Conservation (phyloP, 225 moss, liverwort and hornwort species). For the Polytrichum formosum region DNA sequence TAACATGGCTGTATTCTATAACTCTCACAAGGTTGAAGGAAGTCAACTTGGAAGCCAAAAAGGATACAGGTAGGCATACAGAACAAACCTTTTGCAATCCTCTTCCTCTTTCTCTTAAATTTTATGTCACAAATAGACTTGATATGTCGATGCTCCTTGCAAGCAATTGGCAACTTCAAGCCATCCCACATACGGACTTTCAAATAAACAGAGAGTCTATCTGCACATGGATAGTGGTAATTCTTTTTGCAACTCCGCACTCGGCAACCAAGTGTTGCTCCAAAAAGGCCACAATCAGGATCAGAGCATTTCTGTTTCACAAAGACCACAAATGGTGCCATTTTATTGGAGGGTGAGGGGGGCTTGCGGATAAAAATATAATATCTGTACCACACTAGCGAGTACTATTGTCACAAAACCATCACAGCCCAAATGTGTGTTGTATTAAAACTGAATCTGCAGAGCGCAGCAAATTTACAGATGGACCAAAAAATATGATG, state of each 20-base stretch:
- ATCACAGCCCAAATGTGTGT: too few species aligned
- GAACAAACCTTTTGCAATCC: conserved; percentile 16
- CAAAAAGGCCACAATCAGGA: conserved; percentile 67
- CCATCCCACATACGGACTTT: conserved; percentile 95
- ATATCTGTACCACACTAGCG: too few species aligned
- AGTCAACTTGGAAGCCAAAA: background rate
- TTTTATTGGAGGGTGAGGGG: too few species aligned
- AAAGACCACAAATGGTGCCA: conserved; percentile 7
- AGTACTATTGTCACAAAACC: too few species aligned
- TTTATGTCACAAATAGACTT: conserved; percentile 24
- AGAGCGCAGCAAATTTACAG: too few species aligned
- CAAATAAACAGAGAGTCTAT: conserved; percentile 58
- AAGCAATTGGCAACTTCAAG: conserved; percentile 68
- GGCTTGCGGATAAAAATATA: too few species aligned
- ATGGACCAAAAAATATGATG: too few species aligned
- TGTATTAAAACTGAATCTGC: too few species aligned
- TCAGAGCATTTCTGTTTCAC: conserved; percentile 58
- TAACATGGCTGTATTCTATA: too few species aligned
- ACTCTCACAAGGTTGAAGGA: background rate
- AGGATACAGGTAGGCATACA: background rate
- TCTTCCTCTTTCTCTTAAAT: conserved; percentile 24
- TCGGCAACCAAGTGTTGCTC: conserved; percentile 91
- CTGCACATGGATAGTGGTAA: conserved; percentile 92
- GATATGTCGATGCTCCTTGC: conserved; percentile 66
- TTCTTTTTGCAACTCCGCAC: conserved; percentile 63